These are phyloP conservation scores for Rhodotorula sp. DNA, from an alignment of 1,284 basidiomycete species.

Conservation along the genomic window DNA sequence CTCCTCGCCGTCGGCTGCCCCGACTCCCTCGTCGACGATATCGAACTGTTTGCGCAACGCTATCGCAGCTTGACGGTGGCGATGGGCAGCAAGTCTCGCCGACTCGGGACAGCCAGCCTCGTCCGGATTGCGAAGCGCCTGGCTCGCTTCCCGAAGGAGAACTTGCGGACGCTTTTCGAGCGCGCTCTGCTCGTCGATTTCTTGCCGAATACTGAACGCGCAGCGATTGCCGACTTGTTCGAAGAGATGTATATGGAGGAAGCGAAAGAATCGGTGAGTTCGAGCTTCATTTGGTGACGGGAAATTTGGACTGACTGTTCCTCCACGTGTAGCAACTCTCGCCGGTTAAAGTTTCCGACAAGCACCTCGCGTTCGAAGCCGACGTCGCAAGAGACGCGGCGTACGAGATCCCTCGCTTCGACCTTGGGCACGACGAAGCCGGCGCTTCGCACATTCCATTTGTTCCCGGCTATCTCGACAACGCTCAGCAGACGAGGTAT, in stretches of 20 bases:
- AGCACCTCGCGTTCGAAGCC: conserved; percentile 32
- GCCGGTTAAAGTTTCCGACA: conserved; percentile 27
- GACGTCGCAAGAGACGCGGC: conserved; percentile 5
- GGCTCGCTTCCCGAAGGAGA: conserved; percentile 42
- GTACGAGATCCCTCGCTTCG: conserved; percentile 44
- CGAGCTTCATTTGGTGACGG: too few relatives aligned
- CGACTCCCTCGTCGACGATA: conserved; percentile 12
- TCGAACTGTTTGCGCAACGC: conserved; percentile 44
- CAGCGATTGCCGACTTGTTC: conserved; percentile 44
- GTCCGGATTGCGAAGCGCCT: conserved; percentile 48
- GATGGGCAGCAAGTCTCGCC: conserved; percentile 44
- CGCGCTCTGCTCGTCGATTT: conserved; percentile 49
- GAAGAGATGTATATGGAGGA: conserved; percentile 42
- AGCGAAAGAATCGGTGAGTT: conserved; percentile 32
- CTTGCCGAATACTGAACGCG: conserved; percentile 47
- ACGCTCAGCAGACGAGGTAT: conserved; percentile 47
- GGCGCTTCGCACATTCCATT: conserved; percentile 47
- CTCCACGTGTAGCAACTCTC: conserved; percentile 42
- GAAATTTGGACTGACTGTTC: conserved; percentile 32
- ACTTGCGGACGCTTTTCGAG: conserved; percentile 43
- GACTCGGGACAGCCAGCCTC: conserved; percentile 49
- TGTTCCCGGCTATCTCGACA: conserved; percentile 44
- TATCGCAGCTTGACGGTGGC: conserved; percentile 44
- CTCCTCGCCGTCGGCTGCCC: conserved; percentile 33
- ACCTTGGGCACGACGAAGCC: conserved; percentile 45